A percentile compares a stretch with the other conserved stretches of the same genome.
phyloP scores from a whole-genome alignment of 371 early-diverging fungal species.

The Umbelopsis sp. region DNA sequence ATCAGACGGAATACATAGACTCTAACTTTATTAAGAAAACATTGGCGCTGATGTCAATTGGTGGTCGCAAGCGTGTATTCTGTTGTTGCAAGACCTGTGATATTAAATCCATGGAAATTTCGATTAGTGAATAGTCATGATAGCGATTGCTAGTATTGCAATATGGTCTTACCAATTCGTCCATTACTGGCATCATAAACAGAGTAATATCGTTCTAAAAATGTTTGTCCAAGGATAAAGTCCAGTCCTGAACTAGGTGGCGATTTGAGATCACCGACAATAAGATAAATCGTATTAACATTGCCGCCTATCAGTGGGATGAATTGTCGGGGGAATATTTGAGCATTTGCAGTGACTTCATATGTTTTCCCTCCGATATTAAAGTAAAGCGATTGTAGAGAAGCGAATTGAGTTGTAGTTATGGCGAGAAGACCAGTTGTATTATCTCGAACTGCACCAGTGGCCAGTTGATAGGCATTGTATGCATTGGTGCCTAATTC shows the following conservation, averaged over 20 bases:
- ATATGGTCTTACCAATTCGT: slow-evolving; percentile 16
- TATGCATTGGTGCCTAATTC: slow-evolving; percentile 25
- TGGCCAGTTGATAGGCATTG: neutral
- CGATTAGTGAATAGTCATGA: too few relatives aligned
- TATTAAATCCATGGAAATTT: too few relatives aligned
- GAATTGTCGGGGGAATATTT: neutral
- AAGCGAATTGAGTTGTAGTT: neutral
- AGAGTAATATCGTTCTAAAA: slow-evolving; percentile 28
- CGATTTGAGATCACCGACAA: neutral
- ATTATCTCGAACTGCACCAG: neutral
- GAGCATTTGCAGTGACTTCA: slow-evolving; percentile 20
- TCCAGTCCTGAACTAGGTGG: neutral
- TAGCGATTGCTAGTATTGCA: too few relatives aligned
- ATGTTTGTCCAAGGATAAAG: slow-evolving; percentile 25
- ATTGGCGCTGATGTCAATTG: neutral
- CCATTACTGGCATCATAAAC: slow-evolving; percentile 24
- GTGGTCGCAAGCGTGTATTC: neutral
- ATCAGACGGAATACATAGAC: too few relatives aligned
- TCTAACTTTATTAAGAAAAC: too few relatives aligned
- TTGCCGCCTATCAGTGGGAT: neutral
- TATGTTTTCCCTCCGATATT: slow-evolving; percentile 22
- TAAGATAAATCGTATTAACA: neutral
- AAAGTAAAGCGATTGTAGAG: neutral
- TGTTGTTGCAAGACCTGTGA: neutral
- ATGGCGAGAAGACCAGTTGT: neutral